Conservation (phyloP, 495 filamentous ascomycete species). For the Penicillium longicatenatum region DNA sequence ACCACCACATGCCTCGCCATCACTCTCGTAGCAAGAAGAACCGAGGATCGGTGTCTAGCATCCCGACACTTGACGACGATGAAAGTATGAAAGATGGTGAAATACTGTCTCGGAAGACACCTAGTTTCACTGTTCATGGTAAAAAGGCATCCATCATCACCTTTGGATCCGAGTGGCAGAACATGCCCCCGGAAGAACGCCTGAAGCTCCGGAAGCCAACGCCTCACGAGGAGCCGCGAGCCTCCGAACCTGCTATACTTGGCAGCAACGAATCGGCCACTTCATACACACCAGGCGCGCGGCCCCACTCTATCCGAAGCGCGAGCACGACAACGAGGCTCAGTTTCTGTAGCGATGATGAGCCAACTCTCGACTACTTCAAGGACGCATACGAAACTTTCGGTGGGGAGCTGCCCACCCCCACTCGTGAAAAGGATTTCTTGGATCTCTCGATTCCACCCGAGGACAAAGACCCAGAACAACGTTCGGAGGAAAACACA, state of each 20-base stretch:
- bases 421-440: not conserved
- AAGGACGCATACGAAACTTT: constrained; percentile 27
- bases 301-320: constrained; percentile 41
- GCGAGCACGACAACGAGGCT: constrained; percentile 41
- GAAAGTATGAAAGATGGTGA: constrained; percentile 52
- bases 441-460: constrained; percentile 2
- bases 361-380: constrained; percentile 20
- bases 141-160: constrained; percentile 97
- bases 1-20: constrained; percentile 62
- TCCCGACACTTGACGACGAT: constrained; percentile 61
- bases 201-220: constrained; percentile 58
- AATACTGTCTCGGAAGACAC: constrained; percentile 72
- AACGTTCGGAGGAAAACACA: not conserved
- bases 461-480: constrained; percentile 5
- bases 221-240: constrained; percentile 45
- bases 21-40: constrained; percentile 72
- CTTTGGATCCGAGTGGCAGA: constrained; percentile 88
- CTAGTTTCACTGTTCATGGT: constrained; percentile 93
- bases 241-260: constrained; percentile 39
- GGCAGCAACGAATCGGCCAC: constrained; percentile 36
- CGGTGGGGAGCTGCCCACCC: not conserved
- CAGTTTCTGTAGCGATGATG: constrained; percentile 33
- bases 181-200: constrained; percentile 76
- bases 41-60: constrained; percentile 67
- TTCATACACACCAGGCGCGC: constrained; percentile 28